phyloP scores from a whole-genome alignment of 2,329 filamentous ascomycete genomes.

The Claviceps sp. region DNA sequence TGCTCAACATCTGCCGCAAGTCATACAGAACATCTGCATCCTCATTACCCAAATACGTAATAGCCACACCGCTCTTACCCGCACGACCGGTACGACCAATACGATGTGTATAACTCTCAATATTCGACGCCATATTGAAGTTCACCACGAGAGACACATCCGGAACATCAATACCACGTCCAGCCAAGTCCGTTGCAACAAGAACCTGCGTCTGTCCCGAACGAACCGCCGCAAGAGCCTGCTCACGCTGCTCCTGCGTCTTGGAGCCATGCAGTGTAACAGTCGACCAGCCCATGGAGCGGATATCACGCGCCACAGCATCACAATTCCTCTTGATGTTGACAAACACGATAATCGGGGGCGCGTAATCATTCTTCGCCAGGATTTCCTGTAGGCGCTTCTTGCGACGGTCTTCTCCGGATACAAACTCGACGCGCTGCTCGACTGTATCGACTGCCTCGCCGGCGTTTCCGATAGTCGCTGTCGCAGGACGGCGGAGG shows the following conservation, averaged over 20 bases:
- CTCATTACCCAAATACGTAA: conserved; percentile 88
- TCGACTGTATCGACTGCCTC: conserved; percentile 97
- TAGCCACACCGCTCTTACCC: conserved; percentile 88
- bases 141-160: conserved; percentile 93
- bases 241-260: conserved; percentile 95
- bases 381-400: conserved; percentile 90
- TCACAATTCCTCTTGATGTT: conserved; percentile 99
- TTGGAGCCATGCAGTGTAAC: conserved; percentile 93
- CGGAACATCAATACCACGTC: conserved; percentile 92
- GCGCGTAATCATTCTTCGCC: conserved; percentile 60
- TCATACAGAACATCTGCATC: conserved; percentile 88
- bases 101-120: conserved; percentile 93
- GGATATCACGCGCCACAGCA: conserved; percentile 85
- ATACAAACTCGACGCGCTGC: conserved; percentile 84
- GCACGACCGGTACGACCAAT: conserved; percentile 95
- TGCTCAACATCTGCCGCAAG: conserved; percentile 86
- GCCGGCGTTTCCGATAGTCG: conserved; percentile 86
- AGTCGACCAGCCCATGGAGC: conserved; percentile 78
- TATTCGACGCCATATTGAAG: conserved; percentile 93
- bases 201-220: conserved; percentile 72
- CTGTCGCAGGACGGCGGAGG: conserved; percentile 79
- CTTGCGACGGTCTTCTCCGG: conserved; percentile 91
- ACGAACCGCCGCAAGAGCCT: conserved; percentile 73
- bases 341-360: conserved; percentile 97
- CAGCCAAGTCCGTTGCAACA: conserved; percentile 89